These are phyloP conservation scores for Curvularia lunata DNA, from an alignment of 2,329 filamentous ascomycete species.

Conservation along the genomic window DNA sequence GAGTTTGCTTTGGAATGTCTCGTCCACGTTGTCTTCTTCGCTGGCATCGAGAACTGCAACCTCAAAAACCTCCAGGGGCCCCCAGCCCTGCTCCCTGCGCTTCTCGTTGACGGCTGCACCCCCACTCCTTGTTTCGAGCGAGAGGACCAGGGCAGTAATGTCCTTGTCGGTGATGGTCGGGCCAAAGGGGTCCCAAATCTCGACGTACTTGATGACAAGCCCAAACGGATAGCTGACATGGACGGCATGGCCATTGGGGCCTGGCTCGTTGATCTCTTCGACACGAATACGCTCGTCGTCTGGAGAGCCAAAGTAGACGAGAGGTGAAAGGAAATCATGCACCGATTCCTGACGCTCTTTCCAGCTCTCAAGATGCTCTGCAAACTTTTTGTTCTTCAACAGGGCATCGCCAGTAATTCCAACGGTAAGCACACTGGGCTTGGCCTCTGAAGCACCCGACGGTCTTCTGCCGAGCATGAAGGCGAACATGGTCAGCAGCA, in stretches of 20 bases:
- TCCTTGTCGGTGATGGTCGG: constrained; percentile 84
- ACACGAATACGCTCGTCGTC: constrained; percentile 50
- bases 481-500: constrained; percentile 87
- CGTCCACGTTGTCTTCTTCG: constrained; percentile 57
- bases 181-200: constrained; percentile 87
- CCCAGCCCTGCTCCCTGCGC: constrained; percentile 77
- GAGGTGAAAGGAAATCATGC: constrained; percentile 70
- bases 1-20: constrained; percentile 80
- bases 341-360: constrained; percentile 71
- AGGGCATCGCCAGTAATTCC: constrained; percentile 90
- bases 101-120: constrained; percentile 87
- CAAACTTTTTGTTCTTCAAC: constrained; percentile 86
- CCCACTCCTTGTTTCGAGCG: constrained; percentile 83
- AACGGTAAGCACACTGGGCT: constrained; percentile 69
- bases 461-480: constrained; percentile 65
- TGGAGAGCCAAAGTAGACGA: constrained; percentile 64
- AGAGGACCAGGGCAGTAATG: constrained; percentile 83
- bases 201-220: constrained; percentile 76
- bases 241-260: constrained; percentile 60
- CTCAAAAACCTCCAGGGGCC: constrained; percentile 77
- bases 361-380: constrained; percentile 82
- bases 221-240: constrained; percentile 65
- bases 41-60: constrained; percentile 83
- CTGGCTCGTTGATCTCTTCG: constrained; percentile 55
- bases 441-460: constrained; percentile 19